Evolutionary conservation across 1,139 yeast species (phyloP).

Genomic region (Diutina scorzettiae): DNA sequence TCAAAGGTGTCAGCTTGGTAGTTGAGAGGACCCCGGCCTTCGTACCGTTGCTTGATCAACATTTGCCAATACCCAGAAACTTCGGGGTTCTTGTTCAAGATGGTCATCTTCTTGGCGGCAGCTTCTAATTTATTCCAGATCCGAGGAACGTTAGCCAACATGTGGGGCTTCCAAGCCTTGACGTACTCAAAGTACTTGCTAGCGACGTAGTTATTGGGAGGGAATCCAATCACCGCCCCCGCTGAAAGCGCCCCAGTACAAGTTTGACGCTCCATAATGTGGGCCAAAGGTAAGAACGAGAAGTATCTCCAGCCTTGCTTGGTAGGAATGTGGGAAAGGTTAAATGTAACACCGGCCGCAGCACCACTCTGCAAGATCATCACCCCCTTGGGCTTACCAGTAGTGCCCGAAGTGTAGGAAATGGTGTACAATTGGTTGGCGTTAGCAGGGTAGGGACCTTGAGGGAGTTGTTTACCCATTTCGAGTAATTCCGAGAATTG

Average conservation of each 20-base stretch:
- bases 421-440: conserved; percentile 23
- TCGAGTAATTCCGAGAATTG: conserved; percentile 1
- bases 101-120: conserved; percentile 9
- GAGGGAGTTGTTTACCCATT: background rate
- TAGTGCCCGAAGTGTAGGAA: conserved; percentile 32
- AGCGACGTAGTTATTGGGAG: conserved; percentile 15
- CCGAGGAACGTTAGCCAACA: conserved; percentile 28
- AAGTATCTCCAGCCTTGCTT: conserved; percentile 13
- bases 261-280: conserved; percentile 25
- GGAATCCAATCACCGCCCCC: conserved; percentile 15
- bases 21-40: conserved; percentile 1
- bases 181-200: conserved; percentile 13
- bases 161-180: conserved; percentile 18
- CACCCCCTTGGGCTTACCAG: conserved; percentile 33
- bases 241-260: conserved; percentile 9
- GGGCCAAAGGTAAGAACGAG: conserved; percentile 27
- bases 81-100: conserved; percentile 1
- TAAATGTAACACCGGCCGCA: conserved; percentile 17
- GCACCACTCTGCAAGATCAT: conserved; percentile 20
- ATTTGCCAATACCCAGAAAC: background rate
- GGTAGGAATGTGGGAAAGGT: conserved; percentile 9
- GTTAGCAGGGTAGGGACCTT: conserved; percentile 13
- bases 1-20: conserved; percentile 8
- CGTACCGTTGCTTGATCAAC: conserved; percentile 1
- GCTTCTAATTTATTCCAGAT: conserved; percentile 25